Evolutionary conservation across 164 flowering plant genomes (phyloP), one percentile per base, ranked within the genome.

Genomic region (Protea cynaroides): DNA sequence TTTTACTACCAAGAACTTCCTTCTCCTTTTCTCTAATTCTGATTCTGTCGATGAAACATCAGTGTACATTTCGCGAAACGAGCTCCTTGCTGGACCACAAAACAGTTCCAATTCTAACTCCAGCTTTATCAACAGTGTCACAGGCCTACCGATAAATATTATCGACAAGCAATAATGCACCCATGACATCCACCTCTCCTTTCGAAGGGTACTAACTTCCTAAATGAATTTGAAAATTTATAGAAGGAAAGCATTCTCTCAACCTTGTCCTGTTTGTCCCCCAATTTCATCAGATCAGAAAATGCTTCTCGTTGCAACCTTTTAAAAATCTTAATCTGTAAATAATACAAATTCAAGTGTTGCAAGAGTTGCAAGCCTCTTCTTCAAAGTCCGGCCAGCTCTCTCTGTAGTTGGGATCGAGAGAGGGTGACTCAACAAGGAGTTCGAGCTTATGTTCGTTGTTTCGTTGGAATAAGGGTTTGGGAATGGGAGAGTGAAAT

Each of bases 281-380:
- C 83, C 14, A 90, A 85, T 65, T 84, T 94, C 99, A 94, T 89
- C 37, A 87, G 56, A 70, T 94, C 99, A 13, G 99, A 86, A 82
- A 94, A 91, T 44, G 96, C 79, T 79, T 94, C 97, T 59, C 90
- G 72, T 64, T 90, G 99, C 78, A 94, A 75, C 71, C 96, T 83
- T 84, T 91, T 94, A 82, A 94, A 74, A 57, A 89, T 91, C 69
- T 90, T 95, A 76, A 89, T 86, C 97, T 94, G 89, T 76, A 80
- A 83, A 72, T 56, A 66, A 71, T 17, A 75, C 22, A 68, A 74
- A 34, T 19, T 59, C 56, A 79, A 73, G 68, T 78, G 70, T 72
- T 65, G 62, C 67, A 69, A 85, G n/a, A n/a, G n/a, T n/a, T n/a
- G n/a, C n/a, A n/a, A n/a, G n/a, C n/a, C n/a, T n/a, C n/a, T n/a